Base-by-base conservation (phyloP, 1,139 yeast species). In the Blastobotrys apis region DNA sequence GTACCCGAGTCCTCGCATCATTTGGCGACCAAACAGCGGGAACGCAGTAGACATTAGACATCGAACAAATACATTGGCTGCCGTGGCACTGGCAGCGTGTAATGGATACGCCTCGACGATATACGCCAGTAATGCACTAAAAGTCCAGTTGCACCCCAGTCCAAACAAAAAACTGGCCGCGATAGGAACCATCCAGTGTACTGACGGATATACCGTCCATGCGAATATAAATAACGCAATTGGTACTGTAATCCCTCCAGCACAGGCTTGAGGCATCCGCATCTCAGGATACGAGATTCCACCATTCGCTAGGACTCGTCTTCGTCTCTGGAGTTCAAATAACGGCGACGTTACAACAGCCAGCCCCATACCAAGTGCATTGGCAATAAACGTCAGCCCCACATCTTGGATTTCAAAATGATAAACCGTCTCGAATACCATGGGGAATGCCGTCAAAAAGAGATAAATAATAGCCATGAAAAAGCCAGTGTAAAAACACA, bases 171-270 rank as follows among this genome's bases (percentile, higher is more conserved):
- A 29, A 9, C 37, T 27, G 26, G 43, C 41, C 22, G 82, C 76
- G 32, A 80, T 70, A n/a, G 94, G 86, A 8, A 79, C 84, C 68
- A 83, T 78, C 92, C 92, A 85, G 61, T 83, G 92, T 22, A 84
- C 76, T 2, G 56, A 50, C 5, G 51, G 84, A 69, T 92, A 92
- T 33, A 62, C 52, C 0, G 92, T 75, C 84, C 86, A 81, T 2
- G 81, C 84, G 54, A 81, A 69, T 65, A 83, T 74, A 66, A 81
- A 78, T 30, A 81, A 67, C 0, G 84, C 78, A 17, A 71, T 62
- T 2, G 86, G 84, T n/a, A 19, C 23, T 10, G 10, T 10, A 15
- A 29, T 9, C 8, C 32, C 32, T 5, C 35, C 35, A 13, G 22
- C 35, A 17, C 35, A 32, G 17, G 35, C 35, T 21, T 32, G 87